phyloP scores from a whole-genome alignment of 2,329 filamentous ascomycete species.

The Microcyclosporella mali region DNA sequence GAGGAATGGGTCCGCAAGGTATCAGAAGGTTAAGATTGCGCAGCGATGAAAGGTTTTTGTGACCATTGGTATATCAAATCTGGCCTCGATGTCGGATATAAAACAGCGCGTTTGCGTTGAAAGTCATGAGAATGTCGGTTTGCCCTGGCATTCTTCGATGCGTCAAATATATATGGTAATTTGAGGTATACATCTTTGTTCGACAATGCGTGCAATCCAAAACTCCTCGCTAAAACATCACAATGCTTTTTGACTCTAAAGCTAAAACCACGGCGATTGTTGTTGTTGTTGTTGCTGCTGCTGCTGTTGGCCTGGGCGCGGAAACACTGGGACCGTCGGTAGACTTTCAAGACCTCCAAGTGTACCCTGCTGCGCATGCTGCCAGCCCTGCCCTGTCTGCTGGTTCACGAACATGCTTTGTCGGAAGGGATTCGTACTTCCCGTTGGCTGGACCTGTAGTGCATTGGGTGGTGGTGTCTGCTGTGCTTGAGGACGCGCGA shows the following conservation, averaged over 20 bases:
- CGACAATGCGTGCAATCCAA: slow-evolving; percentile 2
- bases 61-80: too few species aligned
- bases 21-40: too few species aligned
- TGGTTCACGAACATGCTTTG: slow-evolving; percentile 88
- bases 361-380: slow-evolving; percentile 65
- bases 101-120: too few species aligned
- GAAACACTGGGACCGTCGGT: slow-evolving; percentile 77
- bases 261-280: slow-evolving; percentile 22
- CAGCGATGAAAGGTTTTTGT: too few species aligned
- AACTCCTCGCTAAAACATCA: slow-evolving; percentile 4
- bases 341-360: slow-evolving; percentile 74
- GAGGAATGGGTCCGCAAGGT: too few species aligned
- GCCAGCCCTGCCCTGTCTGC: slow-evolving; percentile 81
- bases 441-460: slow-evolving; percentile 70
- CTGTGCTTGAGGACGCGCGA: slow-evolving; percentile 50
- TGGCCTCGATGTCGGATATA: too few species aligned
- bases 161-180: too few species aligned
- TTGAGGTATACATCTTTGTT: too few species aligned
- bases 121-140: too few species aligned
- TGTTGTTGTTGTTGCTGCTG: slow-evolving; percentile 20
- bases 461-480: slow-evolving; percentile 34
- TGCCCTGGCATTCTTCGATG: too few species aligned
- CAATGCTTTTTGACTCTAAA: too few species aligned
- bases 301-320: slow-evolving; percentile 57
- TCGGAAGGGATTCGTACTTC: slow-evolving; percentile 89